These are phyloP conservation scores for Astrothelium subdiscretum DNA, from an alignment of 495 filamentous ascomycete genomes.

Conservation along the genomic window DNA sequence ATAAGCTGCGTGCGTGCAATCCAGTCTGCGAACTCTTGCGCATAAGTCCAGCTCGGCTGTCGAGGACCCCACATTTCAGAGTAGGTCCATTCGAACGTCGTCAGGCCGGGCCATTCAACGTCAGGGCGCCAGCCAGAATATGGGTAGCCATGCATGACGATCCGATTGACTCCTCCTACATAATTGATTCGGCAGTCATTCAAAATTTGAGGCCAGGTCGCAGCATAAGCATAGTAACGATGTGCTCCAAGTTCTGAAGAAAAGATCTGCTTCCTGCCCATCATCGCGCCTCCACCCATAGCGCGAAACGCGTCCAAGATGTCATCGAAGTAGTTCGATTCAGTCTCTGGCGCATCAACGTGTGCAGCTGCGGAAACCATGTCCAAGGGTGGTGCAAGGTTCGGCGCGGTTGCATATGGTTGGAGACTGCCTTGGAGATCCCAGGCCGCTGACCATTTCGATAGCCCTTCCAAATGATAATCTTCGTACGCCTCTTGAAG, in stretches of 20 bases:
- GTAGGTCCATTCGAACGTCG: slow-evolving; percentile 1
- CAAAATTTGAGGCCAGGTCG: background rate
- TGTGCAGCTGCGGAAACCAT: background rate
- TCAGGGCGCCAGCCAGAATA: background rate
- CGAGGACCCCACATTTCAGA: slow-evolving; percentile 1
- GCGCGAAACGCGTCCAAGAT: background rate
- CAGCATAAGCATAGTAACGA: background rate
- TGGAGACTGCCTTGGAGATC: slow-evolving; percentile 1
- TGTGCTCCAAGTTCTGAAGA: background rate
- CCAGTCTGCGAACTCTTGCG: background rate
- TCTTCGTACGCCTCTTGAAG: background rate
- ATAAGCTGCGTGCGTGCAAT: background rate
- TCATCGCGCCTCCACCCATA: background rate
- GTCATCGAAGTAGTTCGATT: background rate
- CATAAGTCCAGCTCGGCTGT: background rate
- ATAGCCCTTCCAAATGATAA: background rate
- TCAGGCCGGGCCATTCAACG: background rate
- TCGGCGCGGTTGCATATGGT: background rate
- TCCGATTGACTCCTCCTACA: background rate
- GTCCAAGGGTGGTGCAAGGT: background rate
- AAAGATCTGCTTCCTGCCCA: background rate
- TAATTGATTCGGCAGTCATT: background rate
- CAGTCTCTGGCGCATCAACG: background rate
- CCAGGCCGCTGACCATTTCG: background rate
- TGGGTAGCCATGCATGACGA: background rate